These are phyloP conservation scores for Hypomyces rosellus DNA, from an alignment of 2,329 filamentous ascomycete genomes.

Conservation along the genomic window DNA sequence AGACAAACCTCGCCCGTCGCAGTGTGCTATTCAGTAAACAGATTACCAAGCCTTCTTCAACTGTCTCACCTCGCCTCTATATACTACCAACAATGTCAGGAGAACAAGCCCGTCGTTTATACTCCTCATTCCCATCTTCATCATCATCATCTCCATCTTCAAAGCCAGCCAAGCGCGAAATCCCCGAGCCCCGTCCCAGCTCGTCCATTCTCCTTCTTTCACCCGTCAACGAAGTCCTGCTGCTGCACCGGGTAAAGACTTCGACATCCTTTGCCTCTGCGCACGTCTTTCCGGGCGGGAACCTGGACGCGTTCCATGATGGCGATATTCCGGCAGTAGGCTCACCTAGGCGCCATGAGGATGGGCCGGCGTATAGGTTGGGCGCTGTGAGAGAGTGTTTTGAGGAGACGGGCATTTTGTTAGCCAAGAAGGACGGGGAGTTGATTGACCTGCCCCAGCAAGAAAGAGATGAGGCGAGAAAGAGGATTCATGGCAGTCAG, in stretches of 20 bases:
- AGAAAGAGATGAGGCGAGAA: conserved; percentile 59
- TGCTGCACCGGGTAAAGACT: conserved; percentile 78
- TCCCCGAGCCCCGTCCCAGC: conserved; percentile 53
- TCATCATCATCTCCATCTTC: conserved; percentile 7
- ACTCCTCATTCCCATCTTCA: conserved; percentile 6
- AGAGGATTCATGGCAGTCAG: conserved; percentile 59
- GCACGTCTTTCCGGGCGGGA: conserved; percentile 92
- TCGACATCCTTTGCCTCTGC: conserved; percentile 83
- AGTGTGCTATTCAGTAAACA: not conserved
- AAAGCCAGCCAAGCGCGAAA: conserved; percentile 19
- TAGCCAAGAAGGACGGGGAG: conserved; percentile 52
- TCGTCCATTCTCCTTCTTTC: conserved; percentile 81
- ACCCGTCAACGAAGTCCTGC: conserved; percentile 76
- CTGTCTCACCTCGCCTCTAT: not conserved
- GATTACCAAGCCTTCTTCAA: not conserved
- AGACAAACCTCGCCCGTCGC: no score
- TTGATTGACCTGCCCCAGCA: conserved; percentile 55
- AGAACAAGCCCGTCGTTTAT: conserved; percentile 1
- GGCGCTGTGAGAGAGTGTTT: conserved; percentile 89
- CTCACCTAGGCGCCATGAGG: conserved; percentile 55
- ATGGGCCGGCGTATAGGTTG: conserved; percentile 68
- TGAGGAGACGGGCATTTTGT: conserved; percentile 85
- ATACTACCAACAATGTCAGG: conserved; percentile 4
- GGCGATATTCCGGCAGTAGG: conserved; percentile 45
- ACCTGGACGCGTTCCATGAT: conserved; percentile 72